Evolutionary conservation across 345 rosid genomes (phyloP).

Genomic region (Eucalyptus regnans): DNA sequence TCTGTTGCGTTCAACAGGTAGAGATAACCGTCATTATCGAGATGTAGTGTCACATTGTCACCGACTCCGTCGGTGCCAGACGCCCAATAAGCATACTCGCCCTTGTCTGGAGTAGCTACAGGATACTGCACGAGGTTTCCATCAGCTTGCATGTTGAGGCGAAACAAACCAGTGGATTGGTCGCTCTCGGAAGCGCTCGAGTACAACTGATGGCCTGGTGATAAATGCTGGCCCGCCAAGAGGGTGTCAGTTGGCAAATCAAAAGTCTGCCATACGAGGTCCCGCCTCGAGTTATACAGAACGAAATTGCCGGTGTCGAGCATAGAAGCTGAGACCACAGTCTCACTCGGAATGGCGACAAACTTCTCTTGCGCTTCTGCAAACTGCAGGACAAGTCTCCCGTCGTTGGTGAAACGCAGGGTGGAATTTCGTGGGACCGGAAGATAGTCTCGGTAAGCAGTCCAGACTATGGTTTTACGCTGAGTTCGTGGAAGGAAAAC

Average conservation of each 20-base stretch:
- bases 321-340: slow-evolving; percentile 12
- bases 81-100: neutral
- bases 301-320: slow-evolving; percentile 21
- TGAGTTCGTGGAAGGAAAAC: slow-evolving; percentile 2
- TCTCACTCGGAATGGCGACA: neutral
- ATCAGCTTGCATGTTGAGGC: neutral
- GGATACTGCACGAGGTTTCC: slow-evolving; percentile 23
- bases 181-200: slow-evolving; percentile 3
- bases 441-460: neutral
- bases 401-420: neutral
- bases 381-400: neutral
- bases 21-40: slow-evolving; percentile 2
- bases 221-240: slow-evolving; percentile 2
- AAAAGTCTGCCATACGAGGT: slow-evolving; percentile 11
- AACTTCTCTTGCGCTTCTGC: neutral
- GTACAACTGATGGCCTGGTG: neutral
- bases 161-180: slow-evolving; percentile 8
- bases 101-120: neutral
- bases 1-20: neutral
- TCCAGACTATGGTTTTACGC: slow-evolving; percentile 7
- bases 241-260: slow-evolving; percentile 15
- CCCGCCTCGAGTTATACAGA: neutral
- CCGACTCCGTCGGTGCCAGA: neutral
- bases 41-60: neutral
- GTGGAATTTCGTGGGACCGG: neutral